phyloP scores from a whole-genome alignment of 352 stramenopile genomes.

The Phytophthora rubi region DNA sequence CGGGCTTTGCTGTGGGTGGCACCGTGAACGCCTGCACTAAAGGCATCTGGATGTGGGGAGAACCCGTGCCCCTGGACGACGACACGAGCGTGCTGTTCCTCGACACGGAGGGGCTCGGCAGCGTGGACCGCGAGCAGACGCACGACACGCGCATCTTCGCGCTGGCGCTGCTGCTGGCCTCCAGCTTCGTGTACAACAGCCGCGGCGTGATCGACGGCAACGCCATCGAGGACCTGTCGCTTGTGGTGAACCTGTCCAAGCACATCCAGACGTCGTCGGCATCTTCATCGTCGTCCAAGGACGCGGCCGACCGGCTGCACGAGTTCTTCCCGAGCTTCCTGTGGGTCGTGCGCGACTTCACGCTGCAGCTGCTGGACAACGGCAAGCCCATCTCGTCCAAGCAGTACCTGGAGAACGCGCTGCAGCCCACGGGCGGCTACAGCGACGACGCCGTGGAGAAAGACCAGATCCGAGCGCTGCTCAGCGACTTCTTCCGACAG shows the following conservation, averaged over 20 bases:
- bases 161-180: constrained; percentile 83
- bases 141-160: constrained; percentile 93
- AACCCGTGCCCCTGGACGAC: constrained; percentile 73
- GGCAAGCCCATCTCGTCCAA: constrained; percentile 88
- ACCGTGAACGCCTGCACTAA: constrained; percentile 92
- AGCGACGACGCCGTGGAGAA: constrained; percentile 77
- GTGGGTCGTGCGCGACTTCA: constrained; percentile 93
- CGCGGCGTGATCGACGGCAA: constrained; percentile 90
- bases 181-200: constrained; percentile 93
- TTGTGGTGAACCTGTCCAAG: constrained; percentile 92
- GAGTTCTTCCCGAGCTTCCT: constrained; percentile 90
- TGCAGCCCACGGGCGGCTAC: constrained; percentile 83
- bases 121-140: constrained; percentile 82
- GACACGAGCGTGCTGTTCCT: constrained; percentile 85
- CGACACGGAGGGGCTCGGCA: constrained; percentile 91
- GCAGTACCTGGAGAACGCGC: constrained; percentile 89
- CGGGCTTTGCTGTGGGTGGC: constrained; percentile 81
- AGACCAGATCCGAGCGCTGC: constrained; percentile 82
- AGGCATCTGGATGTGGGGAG: constrained; percentile 93
- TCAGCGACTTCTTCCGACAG: constrained; percentile 87
- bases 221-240: constrained; percentile 90
- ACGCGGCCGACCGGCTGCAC: constrained; percentile 48
- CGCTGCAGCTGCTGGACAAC: constrained; percentile 85
- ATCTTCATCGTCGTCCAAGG: constrained; percentile 17
- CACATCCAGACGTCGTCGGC: constrained; percentile 83